Base-by-base conservation (phyloP, 1,284 basidiomycete species). In the Lentinula novae-zelandiae region DNA sequence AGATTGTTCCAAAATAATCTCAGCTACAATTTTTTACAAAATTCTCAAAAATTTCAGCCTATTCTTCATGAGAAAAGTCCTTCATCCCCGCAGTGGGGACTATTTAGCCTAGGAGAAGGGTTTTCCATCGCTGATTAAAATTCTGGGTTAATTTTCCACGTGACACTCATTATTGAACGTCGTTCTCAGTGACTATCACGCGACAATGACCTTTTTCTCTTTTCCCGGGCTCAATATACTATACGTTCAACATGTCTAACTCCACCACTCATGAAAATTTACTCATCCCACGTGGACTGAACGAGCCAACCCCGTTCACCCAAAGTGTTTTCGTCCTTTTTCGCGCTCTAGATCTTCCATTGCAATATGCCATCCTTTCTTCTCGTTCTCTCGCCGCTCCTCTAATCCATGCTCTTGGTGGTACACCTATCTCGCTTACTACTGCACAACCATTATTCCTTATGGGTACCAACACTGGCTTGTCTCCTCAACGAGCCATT, bases 301-400 rank as follows among this genome's bases (percentile, higher is more conserved):
- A 22, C 44, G 31, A 51, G 13, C 20, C 60, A 5, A 53, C 39
- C 3, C 50, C 48, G 12, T 12, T 44, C 15, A 44, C 44, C 8
- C 13, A 39, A 38, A 39, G 31, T 15, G 42, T 58, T 38, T 58
- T 62, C 22, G 22, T 61, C n/a, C 40, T 62, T 15, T 53, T 46
- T 17, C 56, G 60, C 2, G 56, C 50, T 5, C 38, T 53, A 2
- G 57, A 58, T 42, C 40, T 62, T 13, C 60, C 60, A 12, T 31
- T 62, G 5, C 60, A 62, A 42, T 58, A 62, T 46, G 42, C 36
- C 9, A 58, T 62, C 13, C 56, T 62, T 22, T 27, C 56, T 34
- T 56, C 54, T 10, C 15, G 57, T 48, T 22, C 51, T 12, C 50
- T 62, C 1, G 60, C 51, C 12, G 51, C 33, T 17, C 44, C 60